phyloP scores from a whole-genome alignment of 345 rosid species.

The Eucalyptus sideroxylon region DNA sequence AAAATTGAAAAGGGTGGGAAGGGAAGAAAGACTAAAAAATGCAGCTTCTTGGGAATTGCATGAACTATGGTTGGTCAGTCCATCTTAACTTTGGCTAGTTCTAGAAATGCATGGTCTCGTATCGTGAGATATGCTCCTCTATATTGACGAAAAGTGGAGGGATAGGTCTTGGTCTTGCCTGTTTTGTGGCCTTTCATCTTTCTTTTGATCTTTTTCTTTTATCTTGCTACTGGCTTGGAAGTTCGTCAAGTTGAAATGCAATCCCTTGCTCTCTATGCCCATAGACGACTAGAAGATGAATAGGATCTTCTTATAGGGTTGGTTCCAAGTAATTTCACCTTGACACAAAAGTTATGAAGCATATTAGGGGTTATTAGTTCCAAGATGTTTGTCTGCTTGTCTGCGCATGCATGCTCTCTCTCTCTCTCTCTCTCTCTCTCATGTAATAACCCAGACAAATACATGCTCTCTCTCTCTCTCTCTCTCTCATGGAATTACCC shows the following conservation, averaged over 20 bases:
- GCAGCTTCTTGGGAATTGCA: not conserved
- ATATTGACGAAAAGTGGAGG: not conserved
- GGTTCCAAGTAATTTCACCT: not conserved
- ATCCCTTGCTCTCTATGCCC: not conserved
- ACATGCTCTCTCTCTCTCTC: not conserved
- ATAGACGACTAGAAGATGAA: not conserved
- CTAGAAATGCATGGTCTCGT: not conserved
- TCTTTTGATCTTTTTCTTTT: not conserved
- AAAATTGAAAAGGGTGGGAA: not conserved
- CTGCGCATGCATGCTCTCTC: not conserved
- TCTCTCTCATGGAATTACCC: not conserved
- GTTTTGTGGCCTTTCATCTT: not conserved
- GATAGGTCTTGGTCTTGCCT: not conserved
- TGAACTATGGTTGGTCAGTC: not conserved
- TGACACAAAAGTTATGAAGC: not conserved
- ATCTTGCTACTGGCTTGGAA: not conserved
- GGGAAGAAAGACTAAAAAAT: not conserved
- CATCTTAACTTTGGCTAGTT: not conserved
- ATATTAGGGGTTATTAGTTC: not conserved
- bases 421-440: not conserved
- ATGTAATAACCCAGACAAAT: not conserved
- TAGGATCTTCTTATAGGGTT: not conserved
- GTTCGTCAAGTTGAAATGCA: not conserved
- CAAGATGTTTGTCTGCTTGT: not conserved
- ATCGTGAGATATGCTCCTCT: not conserved